Conservation (phyloP, 2,329 filamentous ascomycete genomes). For the Leptographium wingfieldii region DNA sequence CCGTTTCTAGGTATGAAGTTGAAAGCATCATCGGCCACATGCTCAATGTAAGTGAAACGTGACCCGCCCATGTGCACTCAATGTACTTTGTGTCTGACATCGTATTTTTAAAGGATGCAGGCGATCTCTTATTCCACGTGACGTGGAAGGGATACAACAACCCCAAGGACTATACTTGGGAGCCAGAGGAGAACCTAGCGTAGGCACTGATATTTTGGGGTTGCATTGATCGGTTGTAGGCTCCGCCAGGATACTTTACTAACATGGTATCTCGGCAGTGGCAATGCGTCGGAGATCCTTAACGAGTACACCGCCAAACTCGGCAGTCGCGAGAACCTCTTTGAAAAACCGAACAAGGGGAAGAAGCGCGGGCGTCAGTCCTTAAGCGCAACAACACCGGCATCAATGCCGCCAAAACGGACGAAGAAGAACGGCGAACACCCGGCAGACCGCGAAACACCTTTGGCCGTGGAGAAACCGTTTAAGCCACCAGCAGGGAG, state of each 20-base stretch:
- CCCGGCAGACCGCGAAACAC: conserved; percentile 34
- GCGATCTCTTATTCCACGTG: conserved; percentile 50
- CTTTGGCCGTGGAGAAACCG: conserved; percentile 27
- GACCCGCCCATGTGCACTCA: neutral
- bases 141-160: conserved; percentile 73
- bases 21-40: conserved; percentile 60
- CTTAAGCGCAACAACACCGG: conserved; percentile 20
- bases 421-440: conserved; percentile 35
- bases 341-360: conserved; percentile 33
- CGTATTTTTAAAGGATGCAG: conserved; percentile 20
- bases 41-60: conserved; percentile 26
- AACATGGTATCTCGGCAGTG: conserved; percentile 22
- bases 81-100: neutral
- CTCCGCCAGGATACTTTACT: neutral
- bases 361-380: conserved; percentile 47
- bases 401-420: conserved; percentile 30
- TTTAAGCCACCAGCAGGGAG: conserved; percentile 60
- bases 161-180: conserved; percentile 62
- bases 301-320: conserved; percentile 49
- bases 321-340: conserved; percentile 48
- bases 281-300: conserved; percentile 47
- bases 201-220: conserved; percentile 20
- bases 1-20: conserved; percentile 49
- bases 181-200: conserved; percentile 59
- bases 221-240: neutral